These are phyloP conservation scores for Lophiostoma macrostomum DNA, from an alignment of 495 filamentous ascomycete species.

Conservation along the genomic window DNA sequence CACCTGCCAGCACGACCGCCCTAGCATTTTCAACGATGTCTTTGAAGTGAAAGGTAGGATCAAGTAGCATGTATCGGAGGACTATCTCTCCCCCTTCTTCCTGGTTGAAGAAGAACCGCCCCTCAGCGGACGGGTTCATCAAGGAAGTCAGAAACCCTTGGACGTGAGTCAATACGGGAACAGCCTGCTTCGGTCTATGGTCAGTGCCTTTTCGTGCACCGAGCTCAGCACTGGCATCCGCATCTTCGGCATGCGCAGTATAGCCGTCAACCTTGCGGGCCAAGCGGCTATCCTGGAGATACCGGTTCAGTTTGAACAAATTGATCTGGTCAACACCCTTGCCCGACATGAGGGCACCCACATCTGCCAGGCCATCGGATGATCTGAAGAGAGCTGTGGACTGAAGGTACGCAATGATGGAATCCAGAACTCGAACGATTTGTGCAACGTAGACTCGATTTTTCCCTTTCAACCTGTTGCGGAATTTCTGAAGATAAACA, in stretches of 20 bases:
- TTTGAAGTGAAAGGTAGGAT: slow-evolving; percentile 87
- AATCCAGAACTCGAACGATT: slow-evolving; percentile 73
- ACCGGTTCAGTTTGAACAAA: slow-evolving; percentile 78
- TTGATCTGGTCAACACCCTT: slow-evolving; percentile 96
- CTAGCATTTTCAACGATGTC: slow-evolving; percentile 82
- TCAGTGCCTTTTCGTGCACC: slow-evolving; percentile 26
- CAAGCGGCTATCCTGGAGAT: slow-evolving; percentile 88
- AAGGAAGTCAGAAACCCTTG: slow-evolving; percentile 78
- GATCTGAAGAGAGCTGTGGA: slow-evolving; percentile 41
- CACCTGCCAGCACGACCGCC: slow-evolving; percentile 87
- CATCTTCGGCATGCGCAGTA: slow-evolving; percentile 55
- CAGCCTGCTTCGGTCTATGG: slow-evolving; percentile 40
- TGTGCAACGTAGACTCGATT: slow-evolving; percentile 92
- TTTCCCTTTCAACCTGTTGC: slow-evolving; percentile 83
- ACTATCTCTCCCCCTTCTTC: slow-evolving; percentile 50
- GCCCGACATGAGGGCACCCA: slow-evolving; percentile 68
- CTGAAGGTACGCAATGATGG: slow-evolving; percentile 65
- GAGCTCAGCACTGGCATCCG: slow-evolving; percentile 31
- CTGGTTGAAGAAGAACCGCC: slow-evolving; percentile 76
- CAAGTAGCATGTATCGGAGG: slow-evolving; percentile 87
- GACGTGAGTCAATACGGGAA: slow-evolving; percentile 78
- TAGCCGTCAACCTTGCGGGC: slow-evolving; percentile 95
- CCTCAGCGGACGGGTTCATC: slow-evolving; percentile 85
- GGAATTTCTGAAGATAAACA: slow-evolving; percentile 81
- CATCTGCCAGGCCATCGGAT: slow-evolving; percentile 61